Base-by-base conservation (phyloP, 805 yeast genomes). In the Pichia pseudocactophila region DNA sequence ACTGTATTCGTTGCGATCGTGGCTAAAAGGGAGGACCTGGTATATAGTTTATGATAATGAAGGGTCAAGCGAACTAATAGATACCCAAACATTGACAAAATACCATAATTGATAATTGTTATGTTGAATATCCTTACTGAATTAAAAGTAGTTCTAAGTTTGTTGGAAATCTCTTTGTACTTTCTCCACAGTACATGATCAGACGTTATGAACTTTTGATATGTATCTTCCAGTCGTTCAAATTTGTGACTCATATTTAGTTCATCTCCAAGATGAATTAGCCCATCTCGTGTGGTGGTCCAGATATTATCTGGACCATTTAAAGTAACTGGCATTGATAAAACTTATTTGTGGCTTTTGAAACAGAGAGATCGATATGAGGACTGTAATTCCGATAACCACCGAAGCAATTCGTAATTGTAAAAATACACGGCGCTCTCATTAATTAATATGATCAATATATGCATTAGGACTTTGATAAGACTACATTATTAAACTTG, bases 1-100 rank as follows among this genome's bases (percentile, higher is more conserved):
- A 89, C 78, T 25, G 84, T 63, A 55, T 90, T 90, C 1, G 96
- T 81, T 19, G 80, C 74, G 45, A 86, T 74, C 30, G 88, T 84
- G 13, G 96, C 86, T n/a, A 81, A 58, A 26, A 87, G 61, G 2
- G 92, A 79, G 37, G 78, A 76, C 44, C 64, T 69, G 46, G 73
- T 71, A 58, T 88, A 88, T 42, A 81, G 55, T 8, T 64, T 66
- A 40, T 77, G 77, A 54, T 82, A 82, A 40, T 70, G 68, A 25
- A 75, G 68, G 7, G 85, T 74, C 39, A 80, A 64, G 43, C 70
- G 72, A 42, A 70, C 51, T 11, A 83, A 58, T 31, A 80, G 64
- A 30, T 56, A 52, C 2, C 78, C 70, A 51, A 81, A 70, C 0
- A 73, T 50, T 1, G 59, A 30, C 9, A 82, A 64, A 15, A 82